Evolutionary conservation across 352 stramenopile genomes (phyloP), one percentile per base, ranked within the genome.

Genomic region (Phytophthora kernoviae): DNA sequence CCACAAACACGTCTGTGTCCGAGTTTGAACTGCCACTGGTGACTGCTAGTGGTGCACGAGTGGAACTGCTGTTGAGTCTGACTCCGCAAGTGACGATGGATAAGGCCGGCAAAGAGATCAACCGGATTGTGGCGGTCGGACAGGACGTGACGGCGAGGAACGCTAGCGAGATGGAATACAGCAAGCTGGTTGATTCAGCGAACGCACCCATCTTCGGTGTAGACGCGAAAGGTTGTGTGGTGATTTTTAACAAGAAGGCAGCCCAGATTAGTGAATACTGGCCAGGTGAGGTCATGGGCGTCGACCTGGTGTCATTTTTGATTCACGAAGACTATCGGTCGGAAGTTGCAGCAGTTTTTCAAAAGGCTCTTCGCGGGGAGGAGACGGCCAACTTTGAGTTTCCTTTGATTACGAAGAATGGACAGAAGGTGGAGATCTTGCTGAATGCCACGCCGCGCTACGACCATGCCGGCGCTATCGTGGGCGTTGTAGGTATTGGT

Each of bases 171-270:
- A 80, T 82, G 53, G 79, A 93, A 58, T 88, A 88, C 37, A 77
- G 75, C 41, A 85, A 81, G 30, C 69, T 94, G 1, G 77, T 94
- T 51, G 80, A 94, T 46, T 78, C 78, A 4, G 85, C 83, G 1
- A 93, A 94, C 36, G 85, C 85, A 4, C 85, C 84, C 24, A 91
- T 90, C 51, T 91, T 94, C 44, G 83, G 78, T 4, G 79, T 93
- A 14, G 78, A 91, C 37, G 76, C 70, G 9, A 56, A 87, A 5
- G 72, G 75, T 5, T 58, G 62, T 14, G 73, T 93, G 15, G 82
- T 87, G 11, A 84, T 93, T 12, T 98, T 96, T 70, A 98, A 98
- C 67, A 87, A 96, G 37, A 97, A 96, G 66, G 91, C 88, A 0
- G 75, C 81, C 21, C 86, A 90, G 53, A 84, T 93, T 42, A 97